These are phyloP conservation scores for Leccinum boreale DNA, from an alignment of 768 basidiomycete species.

Conservation along the genomic window DNA sequence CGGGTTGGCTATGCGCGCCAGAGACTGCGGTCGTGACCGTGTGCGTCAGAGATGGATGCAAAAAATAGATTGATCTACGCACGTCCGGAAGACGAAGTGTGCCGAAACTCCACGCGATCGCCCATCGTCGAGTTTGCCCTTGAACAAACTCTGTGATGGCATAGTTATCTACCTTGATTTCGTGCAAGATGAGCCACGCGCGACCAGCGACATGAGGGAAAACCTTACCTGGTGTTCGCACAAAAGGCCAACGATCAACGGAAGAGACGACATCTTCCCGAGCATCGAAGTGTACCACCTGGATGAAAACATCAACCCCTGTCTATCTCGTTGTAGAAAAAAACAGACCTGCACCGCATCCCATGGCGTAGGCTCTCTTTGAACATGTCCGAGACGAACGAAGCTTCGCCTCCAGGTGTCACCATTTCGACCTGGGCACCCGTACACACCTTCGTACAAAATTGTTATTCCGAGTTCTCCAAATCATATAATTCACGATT, in stretches of 20 bases:
- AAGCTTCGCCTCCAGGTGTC: slow-evolving; percentile 78
- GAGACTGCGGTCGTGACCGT: slow-evolving; percentile 22
- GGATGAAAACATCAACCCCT: background rate
- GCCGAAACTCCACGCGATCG: slow-evolving; percentile 80
- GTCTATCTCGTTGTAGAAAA: background rate
- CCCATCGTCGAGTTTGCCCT: slow-evolving; percentile 91
- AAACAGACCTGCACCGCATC: slow-evolving; percentile 54
- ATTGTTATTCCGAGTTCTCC: background rate
- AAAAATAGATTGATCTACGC: slow-evolving; percentile 27
- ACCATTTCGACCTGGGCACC: slow-evolving; percentile 89
- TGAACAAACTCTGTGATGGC: slow-evolving; percentile 80
- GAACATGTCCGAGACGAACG: slow-evolving; percentile 77
- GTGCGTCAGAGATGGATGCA: background rate
- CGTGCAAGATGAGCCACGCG: background rate
- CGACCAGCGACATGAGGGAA: background rate
- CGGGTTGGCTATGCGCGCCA: slow-evolving; percentile 38
- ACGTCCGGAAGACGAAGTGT: slow-evolving; percentile 74
- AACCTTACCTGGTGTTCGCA: slow-evolving; percentile 41
- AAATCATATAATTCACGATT: slow-evolving; percentile 17
- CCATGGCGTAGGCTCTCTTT: slow-evolving; percentile 57
- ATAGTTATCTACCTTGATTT: slow-evolving; percentile 76
- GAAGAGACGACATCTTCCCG: slow-evolving; percentile 78
- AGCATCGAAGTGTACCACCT: slow-evolving; percentile 94
- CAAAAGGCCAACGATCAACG: slow-evolving; percentile 55
- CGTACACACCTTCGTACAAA: slow-evolving; percentile 64